phyloP scores from a whole-genome alignment of 257 asterid species.

The Forsythia viridissima region DNA sequence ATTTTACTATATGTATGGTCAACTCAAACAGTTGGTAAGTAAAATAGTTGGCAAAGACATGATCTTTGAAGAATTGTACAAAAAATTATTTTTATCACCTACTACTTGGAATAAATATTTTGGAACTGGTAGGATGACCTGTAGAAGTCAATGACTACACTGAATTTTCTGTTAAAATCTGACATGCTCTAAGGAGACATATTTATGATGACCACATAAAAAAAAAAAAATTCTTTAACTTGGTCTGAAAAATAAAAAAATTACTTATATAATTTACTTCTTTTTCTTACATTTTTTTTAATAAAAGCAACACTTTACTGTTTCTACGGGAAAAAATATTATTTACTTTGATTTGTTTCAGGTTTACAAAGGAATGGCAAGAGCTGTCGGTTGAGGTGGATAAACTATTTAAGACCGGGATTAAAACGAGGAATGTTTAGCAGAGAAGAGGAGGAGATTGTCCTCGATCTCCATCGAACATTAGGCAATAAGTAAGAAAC shows the following conservation, averaged over 20 bases:
- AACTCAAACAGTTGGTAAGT: neutral
- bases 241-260: neutral
- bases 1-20: too few species aligned
- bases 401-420: conserved; percentile 83
- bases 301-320: too few species aligned
- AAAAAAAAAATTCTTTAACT: too few species aligned
- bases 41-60: neutral
- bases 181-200: neutral
- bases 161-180: conserved; percentile 6
- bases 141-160: conserved; percentile 22
- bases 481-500: conserved; percentile 83
- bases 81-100: neutral
- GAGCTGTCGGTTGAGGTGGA: conserved; percentile 91
- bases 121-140: conserved; percentile 14
- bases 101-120: conserved; percentile 5
- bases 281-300: too few species aligned
- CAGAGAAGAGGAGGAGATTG: conserved; percentile 57
- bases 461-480: conserved; percentile 63
- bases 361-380: conserved; percentile 86
- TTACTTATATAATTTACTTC: too few species aligned
- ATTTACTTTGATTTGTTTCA: conserved; percentile 22
- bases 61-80: neutral
- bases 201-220: neutral
- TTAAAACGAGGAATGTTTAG: conserved; percentile 70
- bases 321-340: too few species aligned